Conservation (phyloP, 1,284 basidiomycete species). For the Pholiota adiposa region DNA sequence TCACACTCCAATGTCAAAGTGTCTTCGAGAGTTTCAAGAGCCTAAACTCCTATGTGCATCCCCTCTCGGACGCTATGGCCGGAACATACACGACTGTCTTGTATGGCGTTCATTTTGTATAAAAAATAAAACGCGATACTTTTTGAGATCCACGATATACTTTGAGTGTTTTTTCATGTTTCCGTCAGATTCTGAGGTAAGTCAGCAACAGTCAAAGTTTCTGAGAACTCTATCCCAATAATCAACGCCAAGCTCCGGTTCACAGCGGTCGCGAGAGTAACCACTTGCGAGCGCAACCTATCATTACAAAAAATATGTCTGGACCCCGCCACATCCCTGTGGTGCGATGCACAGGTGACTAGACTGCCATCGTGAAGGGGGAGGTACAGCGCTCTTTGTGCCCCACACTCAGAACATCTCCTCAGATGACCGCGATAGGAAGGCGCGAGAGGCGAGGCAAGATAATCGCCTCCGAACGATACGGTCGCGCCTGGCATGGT, state of each 20-base stretch:
- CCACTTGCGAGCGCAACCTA: not conserved
- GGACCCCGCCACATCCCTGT: not conserved
- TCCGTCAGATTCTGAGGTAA: not conserved
- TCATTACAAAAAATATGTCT: not conserved
- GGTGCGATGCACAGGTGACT: not conserved
- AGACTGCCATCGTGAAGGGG: not conserved
- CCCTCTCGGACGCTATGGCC: not conserved
- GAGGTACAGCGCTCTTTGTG: not conserved
- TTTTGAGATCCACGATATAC: too few species aligned
- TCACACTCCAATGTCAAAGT: not conserved
- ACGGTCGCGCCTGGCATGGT: not conserved
- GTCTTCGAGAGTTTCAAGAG: not conserved
- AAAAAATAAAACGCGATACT: too few species aligned
- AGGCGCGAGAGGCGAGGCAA: not conserved
- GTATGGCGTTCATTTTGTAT: too few species aligned
- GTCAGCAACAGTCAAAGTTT: not conserved
- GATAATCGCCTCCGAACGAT: not conserved
- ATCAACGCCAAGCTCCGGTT: not conserved
- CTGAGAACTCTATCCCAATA: not conserved
- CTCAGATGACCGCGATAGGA: slow-evolving; percentile 9
- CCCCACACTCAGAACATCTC: not conserved
- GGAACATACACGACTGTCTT: too few species aligned
- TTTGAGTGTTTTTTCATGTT: not conserved
- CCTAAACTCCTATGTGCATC: not conserved
- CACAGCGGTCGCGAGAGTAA: not conserved